These are phyloP conservation scores for Penicillium daleae DNA, from an alignment of 495 filamentous ascomycete genomes.

Conservation along the genomic window DNA sequence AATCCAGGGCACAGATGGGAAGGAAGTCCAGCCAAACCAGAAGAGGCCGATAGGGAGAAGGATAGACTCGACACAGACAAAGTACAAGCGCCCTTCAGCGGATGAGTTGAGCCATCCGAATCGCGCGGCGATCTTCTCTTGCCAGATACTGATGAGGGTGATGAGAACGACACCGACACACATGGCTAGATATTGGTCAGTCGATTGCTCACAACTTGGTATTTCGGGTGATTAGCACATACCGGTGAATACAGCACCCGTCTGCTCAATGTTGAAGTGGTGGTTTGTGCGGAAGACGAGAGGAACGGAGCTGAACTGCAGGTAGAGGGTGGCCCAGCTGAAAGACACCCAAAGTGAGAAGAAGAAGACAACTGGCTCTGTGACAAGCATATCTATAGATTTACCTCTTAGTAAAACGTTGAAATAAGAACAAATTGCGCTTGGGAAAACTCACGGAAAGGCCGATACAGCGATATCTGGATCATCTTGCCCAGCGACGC, in stretches of 20 bases:
- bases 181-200: conserved; percentile 52
- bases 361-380: conserved; percentile 92
- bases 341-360: conserved; percentile 92
- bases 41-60: conserved; percentile 78
- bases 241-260: conserved; percentile 71
- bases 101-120: conserved; percentile 52
- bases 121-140: conserved; percentile 57
- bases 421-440: background rate
- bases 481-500: conserved; percentile 73
- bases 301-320: conserved; percentile 79
- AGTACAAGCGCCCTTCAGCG: conserved; percentile 82
- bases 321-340: conserved; percentile 86
- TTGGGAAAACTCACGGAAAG: conserved; percentile 61
- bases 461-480: conserved; percentile 70
- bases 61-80: conserved; percentile 72
- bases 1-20: conserved; percentile 72
- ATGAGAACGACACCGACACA: conserved; percentile 68
- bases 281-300: conserved; percentile 75
- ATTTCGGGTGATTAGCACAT: conserved; percentile 13
- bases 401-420: conserved; percentile 2
- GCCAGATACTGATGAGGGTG: conserved; percentile 75
- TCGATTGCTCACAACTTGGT: background rate
- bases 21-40: conserved; percentile 80
- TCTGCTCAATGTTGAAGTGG: conserved; percentile 67
- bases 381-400: conserved; percentile 72